Evolutionary conservation across 2,329 filamentous ascomycete species (phyloP), one percentile per base, ranked within the genome.

Genomic region (Paecilomyces variotii): DNA sequence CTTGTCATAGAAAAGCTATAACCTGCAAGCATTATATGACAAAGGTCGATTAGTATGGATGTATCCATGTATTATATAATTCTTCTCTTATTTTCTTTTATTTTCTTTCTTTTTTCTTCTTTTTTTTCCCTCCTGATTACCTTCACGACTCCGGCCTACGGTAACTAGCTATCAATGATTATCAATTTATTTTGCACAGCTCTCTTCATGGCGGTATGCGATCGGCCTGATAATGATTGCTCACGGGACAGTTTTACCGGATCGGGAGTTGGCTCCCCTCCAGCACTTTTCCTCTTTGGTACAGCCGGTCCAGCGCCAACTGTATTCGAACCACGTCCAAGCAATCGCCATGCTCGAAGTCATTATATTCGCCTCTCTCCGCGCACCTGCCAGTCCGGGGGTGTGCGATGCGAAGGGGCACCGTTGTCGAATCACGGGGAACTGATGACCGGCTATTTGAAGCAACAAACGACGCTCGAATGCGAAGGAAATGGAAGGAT

Each of bases 171-270:
- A 45, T 45, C 39, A n/a, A 45, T 19, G 4, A n/a, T 45, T 24
- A 19, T 45, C 39, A 45, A 45, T 45, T 45, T 45, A 1, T 45
- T 3, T 45, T 2, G 14, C 35, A 45, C 6, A 51, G 5, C 14
- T 12, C 49, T 14, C 53, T 26, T 25, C 6, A 10, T 27, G 10
- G n/a, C 24, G 50, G 49, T 52, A 19, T 32, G 30, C 9, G 12
- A 19, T 34, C 30, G 12, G 30, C 11, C 12, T 53, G 60, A 59
- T 59, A 61, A 60, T 57, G 53, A 19, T 5, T 14, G 12, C 5
- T 4, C 50, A 28, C 62, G 64, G 70, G 70, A 71, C 61, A 66
- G 59, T 70, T 72, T 72, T 68, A 59, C 70, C 68, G 24, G 26
- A 32, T 26, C 30, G 30, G 30, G 53, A 49, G 14, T 32, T 52